phyloP scores from a whole-genome alignment of 257 asterid species.

The Linderniella brevidens region DNA sequence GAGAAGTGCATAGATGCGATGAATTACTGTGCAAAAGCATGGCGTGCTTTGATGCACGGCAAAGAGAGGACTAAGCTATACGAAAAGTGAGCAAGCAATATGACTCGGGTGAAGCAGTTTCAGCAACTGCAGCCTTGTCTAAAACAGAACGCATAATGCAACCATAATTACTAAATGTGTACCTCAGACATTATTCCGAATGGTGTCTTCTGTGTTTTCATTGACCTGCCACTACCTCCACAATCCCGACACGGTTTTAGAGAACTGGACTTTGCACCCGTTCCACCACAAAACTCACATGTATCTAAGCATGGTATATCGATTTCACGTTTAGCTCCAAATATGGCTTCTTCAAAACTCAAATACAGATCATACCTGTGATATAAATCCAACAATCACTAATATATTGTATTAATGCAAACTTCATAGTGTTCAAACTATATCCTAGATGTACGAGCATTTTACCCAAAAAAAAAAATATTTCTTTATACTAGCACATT shows the following conservation, averaged over 20 bases:
- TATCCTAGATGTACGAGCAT: too few relatives aligned
- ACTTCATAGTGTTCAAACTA: too few relatives aligned
- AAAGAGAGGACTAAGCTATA: not conserved
- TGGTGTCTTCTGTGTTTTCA: slow-evolving; percentile 66
- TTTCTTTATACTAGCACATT: too few relatives aligned
- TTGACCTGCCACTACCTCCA: slow-evolving; percentile 73
- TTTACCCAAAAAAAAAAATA: too few relatives aligned
- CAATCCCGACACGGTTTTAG: slow-evolving; percentile 49
- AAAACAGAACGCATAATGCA: too few relatives aligned
- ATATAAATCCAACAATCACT: slow-evolving; percentile 3
- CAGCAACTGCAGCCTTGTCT: not conserved
- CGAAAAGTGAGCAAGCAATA: too few relatives aligned
- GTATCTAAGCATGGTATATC: slow-evolving; percentile 48
- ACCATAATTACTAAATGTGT: slow-evolving; percentile 11
- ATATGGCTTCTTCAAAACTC: slow-evolving; percentile 81
- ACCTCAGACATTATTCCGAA: slow-evolving; percentile 95
- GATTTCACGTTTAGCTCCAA: slow-evolving; percentile 54
- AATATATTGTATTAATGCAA: not conserved
- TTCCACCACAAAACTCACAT: slow-evolving; percentile 77
- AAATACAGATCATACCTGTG: slow-evolving; percentile 60
- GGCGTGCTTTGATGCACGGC: slow-evolving; percentile 3
- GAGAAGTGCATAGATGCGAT: too few relatives aligned
- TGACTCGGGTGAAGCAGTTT: not conserved
- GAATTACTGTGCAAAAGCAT: too few relatives aligned
- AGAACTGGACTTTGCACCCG: slow-evolving; percentile 74